Conservation (phyloP, 129 eudicot species). For the Rutidosis leptorrhynchoides region DNA sequence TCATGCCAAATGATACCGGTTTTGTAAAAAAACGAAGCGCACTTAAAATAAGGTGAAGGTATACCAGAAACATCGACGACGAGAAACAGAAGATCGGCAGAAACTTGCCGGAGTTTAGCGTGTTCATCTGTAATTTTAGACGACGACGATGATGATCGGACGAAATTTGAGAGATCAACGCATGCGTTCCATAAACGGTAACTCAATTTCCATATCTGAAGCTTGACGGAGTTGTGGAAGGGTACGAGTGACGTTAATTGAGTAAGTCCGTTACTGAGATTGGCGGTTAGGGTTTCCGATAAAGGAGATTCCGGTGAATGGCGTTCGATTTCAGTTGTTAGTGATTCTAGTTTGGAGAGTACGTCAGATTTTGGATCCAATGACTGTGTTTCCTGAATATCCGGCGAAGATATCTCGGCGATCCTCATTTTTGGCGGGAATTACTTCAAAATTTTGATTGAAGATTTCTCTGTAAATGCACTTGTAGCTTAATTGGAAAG, state of each 20-base stretch:
- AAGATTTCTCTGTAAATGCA: too few species aligned
- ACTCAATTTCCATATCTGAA: constrained; percentile 78
- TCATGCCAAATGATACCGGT: constrained; percentile 76
- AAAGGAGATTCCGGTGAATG: constrained; percentile 43
- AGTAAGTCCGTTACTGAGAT: constrained; percentile 44
- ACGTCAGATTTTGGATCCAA: constrained; percentile 33
- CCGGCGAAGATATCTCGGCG: constrained; percentile 81
- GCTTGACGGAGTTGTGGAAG: constrained; percentile 58
- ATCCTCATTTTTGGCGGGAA: constrained; percentile 75
- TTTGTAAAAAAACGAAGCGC: constrained; percentile 70
- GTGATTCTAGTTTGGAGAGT: constrained; percentile 50
- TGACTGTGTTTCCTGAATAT: constrained; percentile 37
- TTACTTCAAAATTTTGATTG: not conserved
- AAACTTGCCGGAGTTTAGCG: constrained; percentile 72
- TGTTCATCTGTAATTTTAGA: constrained; percentile 46
- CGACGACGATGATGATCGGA: constrained; percentile 38
- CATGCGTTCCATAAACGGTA: constrained; percentile 92
- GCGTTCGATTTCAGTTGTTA: constrained; percentile 48
- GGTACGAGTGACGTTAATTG: constrained; percentile 58
- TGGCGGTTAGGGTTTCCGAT: constrained; percentile 42
- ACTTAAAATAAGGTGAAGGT: constrained; percentile 68
- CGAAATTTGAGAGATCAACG: constrained; percentile 73
- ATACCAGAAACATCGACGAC: constrained; percentile 68
- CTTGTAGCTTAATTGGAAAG: too few species aligned
- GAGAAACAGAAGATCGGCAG: constrained; percentile 62